Conservation (phyloP, 2,329 filamentous ascomycete species). For the Fusarium sp. region DNA sequence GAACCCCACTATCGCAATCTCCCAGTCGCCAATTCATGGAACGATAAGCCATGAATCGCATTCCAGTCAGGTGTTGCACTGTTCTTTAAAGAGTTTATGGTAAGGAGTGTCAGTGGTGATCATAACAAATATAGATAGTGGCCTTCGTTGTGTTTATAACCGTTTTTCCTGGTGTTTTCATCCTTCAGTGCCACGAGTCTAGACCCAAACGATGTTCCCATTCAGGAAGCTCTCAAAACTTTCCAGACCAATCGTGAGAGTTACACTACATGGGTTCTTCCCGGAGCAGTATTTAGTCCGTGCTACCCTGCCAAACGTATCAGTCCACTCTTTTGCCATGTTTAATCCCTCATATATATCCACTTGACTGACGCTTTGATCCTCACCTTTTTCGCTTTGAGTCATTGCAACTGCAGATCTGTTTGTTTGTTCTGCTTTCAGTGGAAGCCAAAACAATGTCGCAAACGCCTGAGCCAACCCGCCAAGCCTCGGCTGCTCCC, state of each 20-base stretch:
- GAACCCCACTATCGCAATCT: background rate
- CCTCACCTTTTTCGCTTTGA: background rate
- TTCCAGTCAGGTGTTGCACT: accelerated
- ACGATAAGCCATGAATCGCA: background rate
- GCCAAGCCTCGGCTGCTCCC: background rate
- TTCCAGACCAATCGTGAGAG: background rate
- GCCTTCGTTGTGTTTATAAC: accelerated
- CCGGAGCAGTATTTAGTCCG: background rate
- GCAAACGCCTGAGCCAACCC: background rate
- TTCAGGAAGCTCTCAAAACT: background rate
- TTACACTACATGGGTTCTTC: background rate
- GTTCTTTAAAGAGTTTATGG: accelerated
- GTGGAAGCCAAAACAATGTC: background rate
- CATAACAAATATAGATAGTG: accelerated
- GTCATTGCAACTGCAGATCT: background rate
- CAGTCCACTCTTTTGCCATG: background rate
- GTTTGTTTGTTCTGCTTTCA: background rate
- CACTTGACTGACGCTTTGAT: background rate
- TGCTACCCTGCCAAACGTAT: background rate
- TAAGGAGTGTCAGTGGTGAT: accelerated
- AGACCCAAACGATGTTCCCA: background rate
- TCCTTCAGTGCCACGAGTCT: background rate
- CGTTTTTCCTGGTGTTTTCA: accelerated
- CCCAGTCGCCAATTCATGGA: accelerated
- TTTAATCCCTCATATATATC: background rate